These are phyloP conservation scores for Panicum miliaceum DNA, from an alignment of 176 grass and related monocot species.

Conservation along the genomic window DNA sequence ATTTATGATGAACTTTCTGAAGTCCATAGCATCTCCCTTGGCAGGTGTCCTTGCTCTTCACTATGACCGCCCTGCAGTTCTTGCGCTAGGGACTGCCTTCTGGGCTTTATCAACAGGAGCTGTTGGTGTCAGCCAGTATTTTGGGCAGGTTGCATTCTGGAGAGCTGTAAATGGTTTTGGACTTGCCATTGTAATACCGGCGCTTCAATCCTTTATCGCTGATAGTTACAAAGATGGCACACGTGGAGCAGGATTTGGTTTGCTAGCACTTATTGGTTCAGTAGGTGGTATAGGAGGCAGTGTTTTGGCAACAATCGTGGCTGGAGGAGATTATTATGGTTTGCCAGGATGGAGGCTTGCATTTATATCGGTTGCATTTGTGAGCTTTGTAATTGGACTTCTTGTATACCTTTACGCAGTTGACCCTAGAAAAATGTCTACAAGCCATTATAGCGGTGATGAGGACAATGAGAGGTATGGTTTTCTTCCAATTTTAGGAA, in stretches of 20 bases:
- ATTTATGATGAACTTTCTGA: conserved; percentile 93
- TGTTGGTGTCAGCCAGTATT: conserved; percentile 80
- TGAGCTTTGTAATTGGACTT: conserved; percentile 82
- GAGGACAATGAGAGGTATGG: conserved; percentile 71
- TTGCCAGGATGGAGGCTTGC: conserved; percentile 88
- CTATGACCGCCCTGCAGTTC: conserved; percentile 79
- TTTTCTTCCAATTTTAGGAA: conserved; percentile 16
- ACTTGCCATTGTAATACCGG: conserved; percentile 90
- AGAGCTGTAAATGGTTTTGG: conserved; percentile 95
- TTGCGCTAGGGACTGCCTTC: conserved; percentile 77
- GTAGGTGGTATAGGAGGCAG: conserved; percentile 93
- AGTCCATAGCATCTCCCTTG: conserved; percentile 88
- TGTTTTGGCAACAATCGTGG: conserved; percentile 85
- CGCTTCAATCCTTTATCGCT: conserved; percentile 92
- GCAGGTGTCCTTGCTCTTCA: conserved; percentile 86
- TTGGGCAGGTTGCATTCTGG: conserved; percentile 85
- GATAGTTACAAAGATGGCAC: conserved; percentile 91
- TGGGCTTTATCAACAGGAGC: conserved; percentile 94
- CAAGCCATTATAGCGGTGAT: conserved; percentile 32
- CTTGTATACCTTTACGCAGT: conserved; percentile 82
- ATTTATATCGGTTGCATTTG: conserved; percentile 77
- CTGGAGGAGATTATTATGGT: conserved; percentile 69
- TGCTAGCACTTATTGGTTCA: conserved; percentile 73
- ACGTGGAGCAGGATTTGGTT: conserved; percentile 81
- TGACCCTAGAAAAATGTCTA: conserved; percentile 71